Conservation (phyloP, 2,329 filamentous ascomycete species). For the Botrytis aclada region DNA sequence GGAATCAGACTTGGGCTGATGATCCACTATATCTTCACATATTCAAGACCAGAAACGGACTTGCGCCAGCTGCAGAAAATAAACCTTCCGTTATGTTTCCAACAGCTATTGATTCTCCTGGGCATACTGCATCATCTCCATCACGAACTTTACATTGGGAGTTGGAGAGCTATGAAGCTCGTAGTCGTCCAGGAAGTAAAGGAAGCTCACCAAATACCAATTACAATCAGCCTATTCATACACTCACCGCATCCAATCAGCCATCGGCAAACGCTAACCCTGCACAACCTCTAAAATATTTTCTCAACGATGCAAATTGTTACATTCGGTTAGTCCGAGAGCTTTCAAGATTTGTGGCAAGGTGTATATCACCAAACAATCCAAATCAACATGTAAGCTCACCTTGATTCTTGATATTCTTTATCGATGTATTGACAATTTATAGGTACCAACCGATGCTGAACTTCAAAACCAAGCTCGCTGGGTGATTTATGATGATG, state of each 20-base stretch:
- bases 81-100: constrained; percentile 23
- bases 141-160: constrained; percentile 33
- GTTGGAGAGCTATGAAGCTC: constrained; percentile 27
- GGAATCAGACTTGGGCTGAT: constrained; percentile 63
- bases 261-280: constrained; percentile 35
- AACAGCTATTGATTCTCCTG: neutral
- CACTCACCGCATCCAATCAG: constrained; percentile 27
- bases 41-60: constrained; percentile 44
- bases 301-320: constrained; percentile 59
- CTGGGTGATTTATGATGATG: constrained; percentile 62
- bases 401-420: neutral
- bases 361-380: constrained; percentile 57
- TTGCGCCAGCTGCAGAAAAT: constrained; percentile 26
- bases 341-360: constrained; percentile 50
- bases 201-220: neutral
- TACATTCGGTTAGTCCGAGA: constrained; percentile 55
- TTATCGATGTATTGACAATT: neutral
- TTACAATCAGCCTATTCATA: constrained; percentile 14
- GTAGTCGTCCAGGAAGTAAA: constrained; percentile 1
- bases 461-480: constrained; percentile 63
- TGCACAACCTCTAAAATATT: constrained; percentile 40
- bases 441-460: constrained; percentile 50
- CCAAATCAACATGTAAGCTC: constrained; percentile 50
- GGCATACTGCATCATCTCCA: constrained; percentile 21
- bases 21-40: constrained; percentile 51